These are phyloP conservation scores for Pleurotus tuber-regium DNA, from an alignment of 768 basidiomycete species.

Conservation along the genomic window DNA sequence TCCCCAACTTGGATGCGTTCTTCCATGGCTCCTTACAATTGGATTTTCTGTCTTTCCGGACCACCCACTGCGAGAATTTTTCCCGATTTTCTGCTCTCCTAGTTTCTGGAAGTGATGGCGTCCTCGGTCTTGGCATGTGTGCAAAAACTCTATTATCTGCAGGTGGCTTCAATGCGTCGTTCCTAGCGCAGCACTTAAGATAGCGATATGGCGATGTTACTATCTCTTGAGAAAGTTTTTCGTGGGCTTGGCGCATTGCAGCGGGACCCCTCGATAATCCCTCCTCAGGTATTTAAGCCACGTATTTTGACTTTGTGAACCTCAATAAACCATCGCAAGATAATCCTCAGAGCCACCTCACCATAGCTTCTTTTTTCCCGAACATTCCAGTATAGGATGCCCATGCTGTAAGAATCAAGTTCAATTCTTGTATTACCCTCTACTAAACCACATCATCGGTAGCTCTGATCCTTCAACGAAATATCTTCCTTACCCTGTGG, in stretches of 20 bases:
- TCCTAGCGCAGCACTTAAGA: not conserved
- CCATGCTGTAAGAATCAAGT: slow-evolving; percentile 42
- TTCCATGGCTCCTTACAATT: not conserved
- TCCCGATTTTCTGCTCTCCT: too few species aligned
- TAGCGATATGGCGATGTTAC: not conserved
- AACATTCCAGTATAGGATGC: slow-evolving; percentile 28
- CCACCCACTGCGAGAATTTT: too few species aligned
- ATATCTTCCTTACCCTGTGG: slow-evolving; percentile 68
- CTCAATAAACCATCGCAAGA: too few species aligned
- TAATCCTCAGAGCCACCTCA: not conserved
- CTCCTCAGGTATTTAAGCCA: slow-evolving; percentile 10
- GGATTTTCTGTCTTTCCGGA: too few species aligned
- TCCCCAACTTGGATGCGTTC: not conserved
- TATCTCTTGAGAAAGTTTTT: not conserved
- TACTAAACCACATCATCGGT: slow-evolving; percentile 10
- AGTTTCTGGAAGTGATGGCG: too few species aligned
- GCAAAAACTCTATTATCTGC: not conserved
- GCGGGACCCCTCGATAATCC: not conserved
- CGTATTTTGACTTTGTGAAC: not conserved
- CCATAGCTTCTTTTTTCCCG: not conserved
- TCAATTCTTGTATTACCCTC: too few species aligned
- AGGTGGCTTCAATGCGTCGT: not conserved
- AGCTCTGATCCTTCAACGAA: slow-evolving; percentile 67
- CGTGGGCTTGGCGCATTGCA: not conserved
- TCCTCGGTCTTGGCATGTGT: not conserved